Conservation (phyloP, 306 rosid genomes). For the Acacia crassicarpa region DNA sequence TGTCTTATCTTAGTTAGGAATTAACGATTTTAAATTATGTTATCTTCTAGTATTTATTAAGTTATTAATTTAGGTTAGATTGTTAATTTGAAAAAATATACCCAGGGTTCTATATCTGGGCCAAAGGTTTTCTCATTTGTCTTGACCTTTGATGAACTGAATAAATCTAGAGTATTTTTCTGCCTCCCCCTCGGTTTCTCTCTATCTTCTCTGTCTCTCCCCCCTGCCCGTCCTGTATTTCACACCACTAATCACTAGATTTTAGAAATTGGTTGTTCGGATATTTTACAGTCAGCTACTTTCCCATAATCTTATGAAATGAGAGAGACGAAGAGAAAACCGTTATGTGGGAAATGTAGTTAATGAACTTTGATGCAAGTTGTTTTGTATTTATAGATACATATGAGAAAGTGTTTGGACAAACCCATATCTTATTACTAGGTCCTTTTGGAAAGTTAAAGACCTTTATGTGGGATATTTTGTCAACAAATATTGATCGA, state of each 20-base stretch:
- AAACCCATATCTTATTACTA: background rate
- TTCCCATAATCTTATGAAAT: background rate
- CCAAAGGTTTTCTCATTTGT: too few relatives aligned
- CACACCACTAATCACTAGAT: background rate
- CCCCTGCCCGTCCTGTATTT: background rate
- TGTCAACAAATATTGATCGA: background rate
- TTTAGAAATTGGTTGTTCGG: background rate
- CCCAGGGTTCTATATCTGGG: background rate
- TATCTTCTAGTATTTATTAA: background rate
- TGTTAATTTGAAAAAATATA: too few relatives aligned
- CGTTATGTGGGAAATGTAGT: background rate
- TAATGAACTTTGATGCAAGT: background rate
- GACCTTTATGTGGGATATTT: background rate
- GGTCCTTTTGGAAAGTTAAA: background rate
- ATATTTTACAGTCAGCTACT: background rate
- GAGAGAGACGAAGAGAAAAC: background rate
- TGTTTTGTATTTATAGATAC: background rate
- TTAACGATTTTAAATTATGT: background rate
- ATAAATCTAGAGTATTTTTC: background rate
- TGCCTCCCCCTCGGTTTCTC: background rate
- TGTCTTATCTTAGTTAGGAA: background rate
- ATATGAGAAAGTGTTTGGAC: background rate
- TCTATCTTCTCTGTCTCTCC: background rate
- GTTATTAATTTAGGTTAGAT: background rate
- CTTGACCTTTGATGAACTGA: background rate